phyloP scores from a whole-genome alignment of 176 grass and related monocot genomes.

The Eremochloa ophiuroides region DNA sequence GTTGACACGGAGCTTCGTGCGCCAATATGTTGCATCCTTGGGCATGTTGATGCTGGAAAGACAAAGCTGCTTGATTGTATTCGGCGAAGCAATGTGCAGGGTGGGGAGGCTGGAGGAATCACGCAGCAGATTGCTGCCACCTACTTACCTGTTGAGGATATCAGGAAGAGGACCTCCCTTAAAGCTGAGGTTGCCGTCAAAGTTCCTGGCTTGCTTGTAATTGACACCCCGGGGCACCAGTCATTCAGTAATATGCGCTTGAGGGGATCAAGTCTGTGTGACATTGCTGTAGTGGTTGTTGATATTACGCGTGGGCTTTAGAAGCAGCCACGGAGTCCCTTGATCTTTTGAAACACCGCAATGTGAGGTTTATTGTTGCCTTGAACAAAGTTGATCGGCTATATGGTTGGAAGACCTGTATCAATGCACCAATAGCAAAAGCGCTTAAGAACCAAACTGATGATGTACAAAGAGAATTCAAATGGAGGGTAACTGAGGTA shows the following conservation, averaged over 20 bases:
- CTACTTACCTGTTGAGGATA: conserved; percentile 63
- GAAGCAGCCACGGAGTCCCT: conserved; percentile 61
- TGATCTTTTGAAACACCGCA: conserved; percentile 40
- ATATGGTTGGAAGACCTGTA: conserved; percentile 58
- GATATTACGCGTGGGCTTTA: conserved; percentile 69
- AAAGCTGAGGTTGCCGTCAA: conserved; percentile 47
- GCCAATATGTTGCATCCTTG: conserved; percentile 6
- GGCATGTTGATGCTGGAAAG: conserved; percentile 59
- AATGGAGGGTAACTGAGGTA: conserved; percentile 64
- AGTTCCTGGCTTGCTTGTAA: conserved; percentile 67
- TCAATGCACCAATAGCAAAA: conserved; percentile 49
- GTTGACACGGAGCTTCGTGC: conserved; percentile 48
- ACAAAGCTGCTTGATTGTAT: conserved; percentile 65
- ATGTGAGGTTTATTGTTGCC: conserved; percentile 59
- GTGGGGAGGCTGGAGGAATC: conserved; percentile 59
- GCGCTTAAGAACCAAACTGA: conserved; percentile 45
- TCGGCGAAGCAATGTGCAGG: conserved; percentile 35
- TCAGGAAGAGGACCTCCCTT: conserved; percentile 50
- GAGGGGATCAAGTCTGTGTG: conserved; percentile 67
- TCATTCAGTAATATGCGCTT: conserved; percentile 66
- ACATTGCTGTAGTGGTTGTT: conserved; percentile 58
- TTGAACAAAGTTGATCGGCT: conserved; percentile 78
- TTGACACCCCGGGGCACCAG: conserved; percentile 72
- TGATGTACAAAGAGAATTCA: conserved; percentile 52
- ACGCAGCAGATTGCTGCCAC: conserved; percentile 78